These are phyloP conservation scores for Pseudogymnoascus sp. DNA, from an alignment of 2,329 filamentous ascomycete genomes.

Conservation along the genomic window DNA sequence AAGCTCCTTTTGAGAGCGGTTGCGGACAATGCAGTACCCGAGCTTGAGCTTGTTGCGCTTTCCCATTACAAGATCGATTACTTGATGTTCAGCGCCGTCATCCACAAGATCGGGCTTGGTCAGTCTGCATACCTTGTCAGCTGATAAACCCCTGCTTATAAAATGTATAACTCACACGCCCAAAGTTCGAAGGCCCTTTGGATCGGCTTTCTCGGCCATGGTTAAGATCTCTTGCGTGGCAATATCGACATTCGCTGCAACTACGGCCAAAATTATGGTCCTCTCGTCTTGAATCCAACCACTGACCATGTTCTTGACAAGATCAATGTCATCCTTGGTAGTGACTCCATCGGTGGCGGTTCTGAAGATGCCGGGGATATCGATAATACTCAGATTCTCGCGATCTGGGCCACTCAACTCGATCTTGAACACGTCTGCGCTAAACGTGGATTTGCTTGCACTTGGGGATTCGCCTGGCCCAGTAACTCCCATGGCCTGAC, in stretches of 20 bases:
- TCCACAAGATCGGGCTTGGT: conserved; percentile 52
- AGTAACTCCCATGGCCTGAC: conserved; percentile 14
- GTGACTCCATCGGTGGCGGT: conserved; percentile 20
- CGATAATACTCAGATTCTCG: conserved; percentile 49
- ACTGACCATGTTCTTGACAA: conserved; percentile 41
- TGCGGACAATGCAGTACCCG: conserved; percentile 17
- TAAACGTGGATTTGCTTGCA: conserved; percentile 12
- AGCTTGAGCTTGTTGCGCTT: conserved; percentile 15
- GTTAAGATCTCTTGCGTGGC: conserved; percentile 26
- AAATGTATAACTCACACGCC: conserved; percentile 9
- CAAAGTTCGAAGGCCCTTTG: conserved; percentile 10
- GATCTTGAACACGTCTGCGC: conserved; percentile 19
- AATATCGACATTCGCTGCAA: conserved; percentile 22
- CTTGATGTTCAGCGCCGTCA: conserved; percentile 31
- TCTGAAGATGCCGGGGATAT: conserved; percentile 51
- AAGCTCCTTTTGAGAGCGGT: conserved; percentile 19
- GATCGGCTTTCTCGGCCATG: conserved; percentile 12
- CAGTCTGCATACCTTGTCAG: conserved; percentile 2
- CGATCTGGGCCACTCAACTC: conserved; percentile 29
- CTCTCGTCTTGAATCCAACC: conserved; percentile 47
- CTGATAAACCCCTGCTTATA: too few relatives aligned
- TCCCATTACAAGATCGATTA: conserved; percentile 15
- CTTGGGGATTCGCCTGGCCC: conserved; percentile 11
- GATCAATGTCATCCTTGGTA: conserved; percentile 34
- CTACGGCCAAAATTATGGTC: conserved; percentile 20